A percentile compares a stretch with the other conserved stretches of the same genome.
phyloP scores from a whole-genome alignment of 1,139 yeast genomes.

The Geotrichum aggregatum region DNA sequence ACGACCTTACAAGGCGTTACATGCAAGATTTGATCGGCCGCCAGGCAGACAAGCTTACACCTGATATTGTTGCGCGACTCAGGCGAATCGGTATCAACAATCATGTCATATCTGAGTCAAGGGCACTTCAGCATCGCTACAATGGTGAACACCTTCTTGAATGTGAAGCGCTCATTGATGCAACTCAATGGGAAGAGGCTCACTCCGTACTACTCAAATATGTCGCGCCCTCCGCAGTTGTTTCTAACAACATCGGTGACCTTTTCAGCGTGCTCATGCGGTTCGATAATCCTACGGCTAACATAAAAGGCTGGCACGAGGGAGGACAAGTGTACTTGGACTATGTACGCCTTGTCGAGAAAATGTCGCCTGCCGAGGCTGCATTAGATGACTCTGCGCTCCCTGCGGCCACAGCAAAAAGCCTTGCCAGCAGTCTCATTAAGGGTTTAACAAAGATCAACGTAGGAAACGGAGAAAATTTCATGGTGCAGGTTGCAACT shows the following conservation, averaged over 20 bases:
- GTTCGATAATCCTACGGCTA: conserved; percentile 43
- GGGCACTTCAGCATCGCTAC: conserved; percentile 41
- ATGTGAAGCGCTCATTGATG: conserved; percentile 58
- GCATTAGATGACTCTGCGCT: conserved; percentile 1
- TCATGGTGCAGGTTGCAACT: conserved; percentile 22
- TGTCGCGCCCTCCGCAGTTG: conserved; percentile 68
- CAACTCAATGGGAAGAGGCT: conserved; percentile 59
- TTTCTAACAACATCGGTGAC: conserved; percentile 41
- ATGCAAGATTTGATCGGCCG: conserved; percentile 48
- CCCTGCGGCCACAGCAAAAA: background rate
- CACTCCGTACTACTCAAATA: conserved; percentile 51
- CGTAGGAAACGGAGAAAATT: conserved; percentile 14
- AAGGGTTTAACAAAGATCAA: conserved; percentile 6
- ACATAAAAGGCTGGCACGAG: conserved; percentile 51
- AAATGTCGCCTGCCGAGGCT: conserved; percentile 3
- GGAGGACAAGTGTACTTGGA: conserved; percentile 42
- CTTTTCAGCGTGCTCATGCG: conserved; percentile 44
- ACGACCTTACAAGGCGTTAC: conserved; percentile 41
- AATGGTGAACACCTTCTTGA: conserved; percentile 56
- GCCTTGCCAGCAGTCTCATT: background rate
- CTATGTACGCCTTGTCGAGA: conserved; percentile 28
- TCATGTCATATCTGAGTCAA: conserved; percentile 28
- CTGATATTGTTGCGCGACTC: conserved; percentile 35
- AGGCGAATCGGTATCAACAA: conserved; percentile 39
- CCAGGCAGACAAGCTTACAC: conserved; percentile 45